These are phyloP conservation scores for Cladosporium cucumerinum DNA, from an alignment of 2,329 filamentous ascomycete genomes.

Conservation along the genomic window DNA sequence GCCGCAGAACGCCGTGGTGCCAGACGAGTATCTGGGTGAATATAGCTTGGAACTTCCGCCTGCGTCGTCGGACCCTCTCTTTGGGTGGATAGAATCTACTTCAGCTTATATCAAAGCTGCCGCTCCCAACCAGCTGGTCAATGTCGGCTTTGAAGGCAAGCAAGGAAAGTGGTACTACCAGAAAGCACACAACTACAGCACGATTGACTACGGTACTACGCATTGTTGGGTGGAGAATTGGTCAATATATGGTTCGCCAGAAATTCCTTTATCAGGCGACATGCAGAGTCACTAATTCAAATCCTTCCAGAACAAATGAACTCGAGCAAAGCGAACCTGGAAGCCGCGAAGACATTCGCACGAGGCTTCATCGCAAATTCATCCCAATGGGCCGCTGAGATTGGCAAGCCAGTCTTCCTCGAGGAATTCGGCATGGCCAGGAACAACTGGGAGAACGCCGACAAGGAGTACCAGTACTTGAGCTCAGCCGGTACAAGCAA, in stretches of 20 bases:
- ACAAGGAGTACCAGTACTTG: conserved; percentile 38
- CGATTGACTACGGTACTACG: conserved; percentile 39
- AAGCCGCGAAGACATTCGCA: conserved; percentile 37
- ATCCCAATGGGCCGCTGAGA: conserved; percentile 35
- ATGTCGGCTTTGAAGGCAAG: conserved; percentile 39
- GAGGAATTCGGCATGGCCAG: conserved; percentile 43
- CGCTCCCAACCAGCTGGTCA: conserved; percentile 39
- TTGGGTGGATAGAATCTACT: conserved; percentile 38
- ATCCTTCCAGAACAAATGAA: conserved; percentile 22
- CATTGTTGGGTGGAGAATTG: conserved; percentile 43
- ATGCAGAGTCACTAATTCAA: background rate
- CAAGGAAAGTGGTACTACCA: conserved; percentile 42
- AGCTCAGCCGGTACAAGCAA: conserved; percentile 36
- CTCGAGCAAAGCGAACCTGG: conserved; percentile 31
- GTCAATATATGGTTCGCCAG: conserved; percentile 33
- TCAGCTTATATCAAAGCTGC: conserved; percentile 37
- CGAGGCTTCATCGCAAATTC: conserved; percentile 35
- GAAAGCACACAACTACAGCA: conserved; percentile 36
- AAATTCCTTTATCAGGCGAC: too few relatives aligned
- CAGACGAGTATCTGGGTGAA: conserved; percentile 29
- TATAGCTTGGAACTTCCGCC: conserved; percentile 30
- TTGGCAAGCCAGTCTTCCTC: conserved; percentile 39
- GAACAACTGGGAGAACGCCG: conserved; percentile 40
- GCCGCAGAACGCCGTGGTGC: conserved; percentile 32
- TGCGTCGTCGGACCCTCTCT: conserved; percentile 34